phyloP scores from a whole-genome alignment of 129 eudicot species.

The Dittrichia graveolens region DNA sequence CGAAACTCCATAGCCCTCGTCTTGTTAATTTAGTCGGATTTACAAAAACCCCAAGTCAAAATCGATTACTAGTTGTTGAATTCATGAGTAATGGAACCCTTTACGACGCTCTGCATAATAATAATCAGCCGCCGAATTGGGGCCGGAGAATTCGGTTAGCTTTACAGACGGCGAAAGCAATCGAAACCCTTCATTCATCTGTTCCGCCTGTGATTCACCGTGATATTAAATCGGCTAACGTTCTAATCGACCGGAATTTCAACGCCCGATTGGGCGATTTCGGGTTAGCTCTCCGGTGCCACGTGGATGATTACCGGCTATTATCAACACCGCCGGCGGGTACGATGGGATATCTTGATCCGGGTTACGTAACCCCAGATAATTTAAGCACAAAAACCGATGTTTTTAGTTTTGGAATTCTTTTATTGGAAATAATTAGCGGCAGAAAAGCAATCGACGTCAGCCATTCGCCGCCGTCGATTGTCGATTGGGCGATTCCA shows the following conservation, averaged over 20 bases:
- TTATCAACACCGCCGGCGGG: conserved; percentile 95
- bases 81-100: conserved; percentile 84
- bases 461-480: conserved; percentile 79
- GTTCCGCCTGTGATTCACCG: conserved; percentile 85
- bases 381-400: conserved; percentile 88
- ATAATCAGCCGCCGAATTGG: conserved; percentile 66
- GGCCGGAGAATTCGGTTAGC: conserved; percentile 66
- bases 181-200: conserved; percentile 68
- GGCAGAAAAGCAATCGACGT: conserved; percentile 91
- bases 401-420: conserved; percentile 86
- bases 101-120: conserved; percentile 61
- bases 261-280: conserved; percentile 91
- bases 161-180: conserved; percentile 70
- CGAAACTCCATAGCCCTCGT: conserved; percentile 66
- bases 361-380: conserved; percentile 87
- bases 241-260: conserved; percentile 61
- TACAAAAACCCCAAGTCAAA: conserved; percentile 41
- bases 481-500: conserved; percentile 96
- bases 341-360: conserved; percentile 94
- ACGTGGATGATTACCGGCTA: conserved; percentile 60
- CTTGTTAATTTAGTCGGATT: conserved; percentile 80
- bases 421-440: conserved; percentile 78
- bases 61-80: conserved; percentile 73
- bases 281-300: conserved; percentile 74
- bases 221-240: conserved; percentile 86